Base-by-base conservation (phyloP, 805 yeast genomes). In the Ogataea philodendri region DNA sequence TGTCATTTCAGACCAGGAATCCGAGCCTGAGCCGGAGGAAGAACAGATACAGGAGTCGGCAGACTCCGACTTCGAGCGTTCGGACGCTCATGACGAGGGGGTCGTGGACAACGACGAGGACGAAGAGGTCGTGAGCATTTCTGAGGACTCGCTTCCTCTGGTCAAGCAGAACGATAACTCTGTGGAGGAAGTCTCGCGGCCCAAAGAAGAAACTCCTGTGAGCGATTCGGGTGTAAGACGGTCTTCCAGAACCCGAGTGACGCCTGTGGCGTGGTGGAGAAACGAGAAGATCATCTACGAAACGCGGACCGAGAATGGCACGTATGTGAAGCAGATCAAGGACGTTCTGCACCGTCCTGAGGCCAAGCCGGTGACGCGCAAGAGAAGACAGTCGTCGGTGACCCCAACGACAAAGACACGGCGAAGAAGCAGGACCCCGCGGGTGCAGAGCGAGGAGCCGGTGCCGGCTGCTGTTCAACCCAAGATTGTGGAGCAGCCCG, bases 221-320 rank as follows among this genome's bases (percentile, higher is more conserved):
- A 9, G 23, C 9, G 32, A 30, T 9, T 17, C 14, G 14, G 28
- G 32, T 5, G 22, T 28, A 2, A 66, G 95, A 44, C 64, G 84
- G 45, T 83, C 95, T 0, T 66, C 70, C 20, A 68, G 96, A 49
- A 72, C 76, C 0, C 72, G 74, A 43, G 70, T 83, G 5, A 74
- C 80, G 3, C 90, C 95, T 0, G 62, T 87, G 44, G 89, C 86
- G 3, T 84, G 71, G 55, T 87, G 96, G 96, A 74, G 84, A 55
- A 84, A 84, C 51, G 96, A 87, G 59, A 67, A 77, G 41, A 73
- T 83, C 19, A 73, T 84, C 3, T 87, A 83, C 51, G 65, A 69
- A 26, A 49, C 62, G 5, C 57, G 47, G 13, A 55, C 46, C 11
- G 72, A 69, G 37, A 69, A 73, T 5, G 74, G 74, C 35, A 62